phyloP scores from a whole-genome alignment of 257 asterid genomes.

The Rubia yunnanensis region DNA sequence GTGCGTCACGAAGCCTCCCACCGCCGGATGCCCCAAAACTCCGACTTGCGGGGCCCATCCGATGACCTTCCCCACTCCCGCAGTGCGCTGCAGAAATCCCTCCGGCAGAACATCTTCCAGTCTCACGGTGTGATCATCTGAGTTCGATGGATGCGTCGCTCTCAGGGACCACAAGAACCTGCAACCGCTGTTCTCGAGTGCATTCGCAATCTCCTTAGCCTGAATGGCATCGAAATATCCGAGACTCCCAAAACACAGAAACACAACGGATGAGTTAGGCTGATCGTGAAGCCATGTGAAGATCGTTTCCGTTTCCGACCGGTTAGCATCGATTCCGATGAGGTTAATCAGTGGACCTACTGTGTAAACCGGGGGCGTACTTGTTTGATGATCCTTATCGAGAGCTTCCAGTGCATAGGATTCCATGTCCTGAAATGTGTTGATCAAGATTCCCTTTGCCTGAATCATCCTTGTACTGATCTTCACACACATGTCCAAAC shows the following conservation, averaged over 20 bases:
- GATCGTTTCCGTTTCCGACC: background rate
- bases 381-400: too few relatives aligned
- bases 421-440: slow-evolving; percentile 20
- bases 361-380: slow-evolving; percentile 29
- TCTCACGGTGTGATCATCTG: background rate
- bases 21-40: background rate
- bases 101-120: background rate
- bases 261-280: background rate
- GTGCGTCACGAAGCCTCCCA: slow-evolving; percentile 2
- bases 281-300: background rate
- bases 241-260: background rate
- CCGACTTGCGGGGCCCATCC: slow-evolving; percentile 1
- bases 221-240: background rate
- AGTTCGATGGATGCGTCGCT: background rate
- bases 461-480: slow-evolving; percentile 13
- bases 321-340: background rate
- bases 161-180: slow-evolving; percentile 5
- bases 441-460: slow-evolving; percentile 32
- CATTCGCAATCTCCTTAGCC: background rate
- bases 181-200: background rate
- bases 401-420: slow-evolving; percentile 19
- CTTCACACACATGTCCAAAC: background rate
- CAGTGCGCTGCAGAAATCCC: background rate
- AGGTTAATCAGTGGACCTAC: slow-evolving; percentile 40
- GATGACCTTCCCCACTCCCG: background rate